Conservation (phyloP, 139 green algal species). For the Chlorella sp. region DNA sequence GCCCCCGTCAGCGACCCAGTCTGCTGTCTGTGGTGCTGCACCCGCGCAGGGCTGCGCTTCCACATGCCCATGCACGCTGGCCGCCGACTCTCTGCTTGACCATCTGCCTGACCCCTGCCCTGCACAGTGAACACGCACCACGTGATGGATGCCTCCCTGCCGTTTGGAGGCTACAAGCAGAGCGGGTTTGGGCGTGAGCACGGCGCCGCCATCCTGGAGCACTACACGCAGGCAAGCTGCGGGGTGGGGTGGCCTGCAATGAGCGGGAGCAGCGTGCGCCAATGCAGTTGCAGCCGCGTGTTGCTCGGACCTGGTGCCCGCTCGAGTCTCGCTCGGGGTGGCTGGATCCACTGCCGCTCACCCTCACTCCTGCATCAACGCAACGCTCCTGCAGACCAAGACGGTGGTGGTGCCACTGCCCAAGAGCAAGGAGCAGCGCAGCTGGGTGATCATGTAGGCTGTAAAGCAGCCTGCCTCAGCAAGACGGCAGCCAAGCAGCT, state of each 20-base stretch:
- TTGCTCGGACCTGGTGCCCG: too few relatives aligned
- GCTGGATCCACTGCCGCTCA: too few relatives aligned
- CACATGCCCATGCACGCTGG: too few relatives aligned
- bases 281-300: too few relatives aligned
- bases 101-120: not conserved
- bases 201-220: constrained; percentile 55
- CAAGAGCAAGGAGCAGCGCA: constrained; percentile 31
- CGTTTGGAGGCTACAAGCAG: constrained; percentile 64
- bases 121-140: constrained; percentile 26
- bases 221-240: constrained; percentile 63
- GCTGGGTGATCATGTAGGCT: constrained; percentile 32
- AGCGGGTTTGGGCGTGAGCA: constrained; percentile 65
- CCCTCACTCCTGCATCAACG: too few relatives aligned
- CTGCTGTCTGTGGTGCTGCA: too few relatives aligned
- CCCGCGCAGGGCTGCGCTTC: too few relatives aligned
- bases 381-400: constrained; percentile 56
- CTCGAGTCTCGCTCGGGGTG: too few relatives aligned
- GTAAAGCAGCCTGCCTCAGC: too few relatives aligned
- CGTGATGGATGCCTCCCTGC: constrained; percentile 22
- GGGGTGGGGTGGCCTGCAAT: too few relatives aligned
- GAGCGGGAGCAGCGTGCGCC: too few relatives aligned
- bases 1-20: not conserved
- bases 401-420: constrained; percentile 54
- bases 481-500: too few relatives aligned
- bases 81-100: not conserved